A percentile compares a stretch with the other conserved stretches of the same genome.
Evolutionary conservation across 1,284 basidiomycete genomes (phyloP).

Genomic region (Melampsora larici-populina): DNA sequence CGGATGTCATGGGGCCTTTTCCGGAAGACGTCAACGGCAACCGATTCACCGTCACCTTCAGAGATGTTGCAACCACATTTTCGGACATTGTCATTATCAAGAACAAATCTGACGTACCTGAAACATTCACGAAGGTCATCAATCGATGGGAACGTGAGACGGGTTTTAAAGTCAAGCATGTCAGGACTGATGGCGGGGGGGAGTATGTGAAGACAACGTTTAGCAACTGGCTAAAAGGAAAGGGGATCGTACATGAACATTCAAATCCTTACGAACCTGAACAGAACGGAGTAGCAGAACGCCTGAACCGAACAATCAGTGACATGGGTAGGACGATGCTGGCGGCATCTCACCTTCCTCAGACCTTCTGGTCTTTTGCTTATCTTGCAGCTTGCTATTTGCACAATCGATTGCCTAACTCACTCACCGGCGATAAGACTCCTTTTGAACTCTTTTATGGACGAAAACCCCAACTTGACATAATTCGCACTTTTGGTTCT

Average conservation of each 20-base stretch:
- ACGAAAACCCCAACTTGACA: neutral
- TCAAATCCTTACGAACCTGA: constrained; percentile 21
- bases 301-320: constrained; percentile 14
- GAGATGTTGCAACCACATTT: constrained; percentile 4
- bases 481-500: constrained; percentile 7
- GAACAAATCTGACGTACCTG: constrained; percentile 10
- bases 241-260: constrained; percentile 21
- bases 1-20: too few relatives aligned
- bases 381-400: constrained; percentile 7
- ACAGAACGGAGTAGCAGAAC: constrained; percentile 30
- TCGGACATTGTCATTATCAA: neutral
- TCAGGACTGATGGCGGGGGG: constrained; percentile 19
- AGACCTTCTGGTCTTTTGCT: constrained; percentile 18
- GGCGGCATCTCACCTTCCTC: neutral
- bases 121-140: constrained; percentile 13
- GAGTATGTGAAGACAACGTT: constrained; percentile 12
- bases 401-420: constrained; percentile 10
- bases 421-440: constrained; percentile 10
- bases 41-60: too few relatives aligned
- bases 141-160: constrained; percentile 3
- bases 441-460: constrained; percentile 14
- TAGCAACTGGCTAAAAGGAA: neutral
- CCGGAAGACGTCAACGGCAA: too few relatives aligned
- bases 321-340: constrained; percentile 11
- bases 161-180: too few relatives aligned